Evolutionary conservation across 352 stramenopile species (phyloP).

Genomic region (Globisporangium viniferum): DNA sequence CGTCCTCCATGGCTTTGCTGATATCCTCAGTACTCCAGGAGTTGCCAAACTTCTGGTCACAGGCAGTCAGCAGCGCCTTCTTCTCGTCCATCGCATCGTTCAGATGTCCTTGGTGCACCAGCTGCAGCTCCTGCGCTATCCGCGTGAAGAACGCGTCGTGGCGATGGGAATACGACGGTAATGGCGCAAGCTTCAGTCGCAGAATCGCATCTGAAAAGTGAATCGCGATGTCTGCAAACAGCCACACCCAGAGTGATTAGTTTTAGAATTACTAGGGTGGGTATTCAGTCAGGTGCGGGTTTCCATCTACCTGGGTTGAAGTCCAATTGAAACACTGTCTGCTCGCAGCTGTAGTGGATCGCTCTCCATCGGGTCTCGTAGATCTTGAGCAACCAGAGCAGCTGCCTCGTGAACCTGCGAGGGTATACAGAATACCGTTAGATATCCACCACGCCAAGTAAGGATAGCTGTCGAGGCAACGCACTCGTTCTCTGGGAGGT

Average conservation of each 20-base stretch:
- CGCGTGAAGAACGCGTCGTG: conserved; percentile 28
- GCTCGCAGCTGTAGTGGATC: conserved; percentile 41
- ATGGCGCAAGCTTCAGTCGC: conserved; percentile 22
- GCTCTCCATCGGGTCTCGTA: conserved; percentile 50
- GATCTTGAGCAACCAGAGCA: conserved; percentile 33
- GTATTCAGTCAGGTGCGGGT: neutral
- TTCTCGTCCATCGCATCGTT: conserved; percentile 33
- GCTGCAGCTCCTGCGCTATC: conserved; percentile 37
- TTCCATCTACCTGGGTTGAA: conserved; percentile 33
- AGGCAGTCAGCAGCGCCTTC: conserved; percentile 24
- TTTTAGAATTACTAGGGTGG: neutral
- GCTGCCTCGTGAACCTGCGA: conserved; percentile 33
- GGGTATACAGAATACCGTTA: too few relatives aligned
- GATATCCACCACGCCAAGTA: too few relatives aligned
- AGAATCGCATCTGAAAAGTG: conserved; percentile 28
- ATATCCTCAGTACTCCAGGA: conserved; percentile 11
- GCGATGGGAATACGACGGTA: conserved; percentile 19
- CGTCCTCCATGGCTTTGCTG: conserved; percentile 7
- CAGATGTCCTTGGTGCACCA: conserved; percentile 32
- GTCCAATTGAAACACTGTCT: conserved; percentile 45
- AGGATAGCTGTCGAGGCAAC: neutral
- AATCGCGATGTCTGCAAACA: conserved; percentile 29
- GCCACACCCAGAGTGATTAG: neutral
- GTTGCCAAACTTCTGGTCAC: conserved; percentile 22
- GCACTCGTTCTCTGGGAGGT: conserved; percentile 22